Evolutionary conservation across 768 basidiomycete genomes (phyloP).

Genomic region (Scleroderma citrinum): DNA sequence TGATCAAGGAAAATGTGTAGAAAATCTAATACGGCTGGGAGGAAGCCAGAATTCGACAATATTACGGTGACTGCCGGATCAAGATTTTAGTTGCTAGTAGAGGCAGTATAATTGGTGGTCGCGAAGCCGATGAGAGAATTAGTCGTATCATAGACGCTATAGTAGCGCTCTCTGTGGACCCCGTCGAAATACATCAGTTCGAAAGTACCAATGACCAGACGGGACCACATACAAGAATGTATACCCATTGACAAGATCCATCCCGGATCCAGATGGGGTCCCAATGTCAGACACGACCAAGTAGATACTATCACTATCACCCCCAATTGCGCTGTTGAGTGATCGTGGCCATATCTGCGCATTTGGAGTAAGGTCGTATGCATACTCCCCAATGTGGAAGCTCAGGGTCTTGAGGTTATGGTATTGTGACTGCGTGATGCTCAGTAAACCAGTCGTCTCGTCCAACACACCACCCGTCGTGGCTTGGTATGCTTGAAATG

Average conservation of each 20-base stretch:
- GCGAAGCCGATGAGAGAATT: conserved; percentile 39
- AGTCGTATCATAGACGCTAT: conserved; percentile 36
- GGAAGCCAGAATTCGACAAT: too few species aligned
- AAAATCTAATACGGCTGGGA: too few species aligned
- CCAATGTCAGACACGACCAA: conserved; percentile 25
- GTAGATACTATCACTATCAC: conserved; percentile 18
- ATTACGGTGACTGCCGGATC: too few species aligned
- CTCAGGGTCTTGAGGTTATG: conserved; percentile 17
- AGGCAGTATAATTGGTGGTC: conserved; percentile 27
- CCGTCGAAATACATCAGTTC: not conserved
- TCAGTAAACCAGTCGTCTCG: conserved; percentile 23
- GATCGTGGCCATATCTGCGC: conserved; percentile 32
- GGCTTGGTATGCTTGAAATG: conserved; percentile 19
- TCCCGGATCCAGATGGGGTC: conserved; percentile 5
- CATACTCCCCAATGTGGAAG: conserved; percentile 20
- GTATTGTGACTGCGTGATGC: conserved; percentile 21
- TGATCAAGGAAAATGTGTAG: too few species aligned
- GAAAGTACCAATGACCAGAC: not conserved
- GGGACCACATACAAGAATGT: conserved; percentile 12
- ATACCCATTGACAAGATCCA: conserved; percentile 23
- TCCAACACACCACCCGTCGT: conserved; percentile 25
- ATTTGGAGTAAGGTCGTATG: conserved; percentile 19
- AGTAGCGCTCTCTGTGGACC: conserved; percentile 33
- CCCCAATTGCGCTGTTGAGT: conserved; percentile 26
- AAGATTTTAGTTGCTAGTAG: conserved; percentile 10